These are phyloP conservation scores for Lasiodiplodia citricola DNA, from an alignment of 2,329 filamentous ascomycete species.

Conservation along the genomic window DNA sequence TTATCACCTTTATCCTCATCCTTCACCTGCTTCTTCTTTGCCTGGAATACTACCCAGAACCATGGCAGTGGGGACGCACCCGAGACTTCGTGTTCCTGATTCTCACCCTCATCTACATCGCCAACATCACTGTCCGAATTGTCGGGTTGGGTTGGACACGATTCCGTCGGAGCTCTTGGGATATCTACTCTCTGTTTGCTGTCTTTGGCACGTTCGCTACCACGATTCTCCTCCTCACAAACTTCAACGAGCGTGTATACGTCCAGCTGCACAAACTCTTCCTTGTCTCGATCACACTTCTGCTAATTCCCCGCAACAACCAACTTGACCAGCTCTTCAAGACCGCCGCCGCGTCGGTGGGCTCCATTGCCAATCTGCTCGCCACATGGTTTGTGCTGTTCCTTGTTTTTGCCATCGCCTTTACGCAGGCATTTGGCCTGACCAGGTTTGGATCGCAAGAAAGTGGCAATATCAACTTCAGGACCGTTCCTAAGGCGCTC, in stretches of 20 bases:
- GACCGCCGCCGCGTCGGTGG: slow-evolving; percentile 91
- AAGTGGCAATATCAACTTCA: slow-evolving; percentile 83
- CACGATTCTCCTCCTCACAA: slow-evolving; percentile 74
- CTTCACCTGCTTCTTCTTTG: slow-evolving; percentile 84
- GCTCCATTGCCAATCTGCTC: slow-evolving; percentile 86
- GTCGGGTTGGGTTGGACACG: slow-evolving; percentile 89
- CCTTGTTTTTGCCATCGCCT: slow-evolving; percentile 91
- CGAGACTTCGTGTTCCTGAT: slow-evolving; percentile 77
- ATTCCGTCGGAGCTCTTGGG: slow-evolving; percentile 93
- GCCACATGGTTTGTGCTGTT: slow-evolving; percentile 98
- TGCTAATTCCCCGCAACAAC: slow-evolving; percentile 95
- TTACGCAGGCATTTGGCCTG: slow-evolving; percentile 94
- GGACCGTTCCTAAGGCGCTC: slow-evolving; percentile 89
- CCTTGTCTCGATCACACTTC: slow-evolving; percentile 83
- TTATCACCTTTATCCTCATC: slow-evolving; percentile 78
- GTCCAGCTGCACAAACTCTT: slow-evolving; percentile 91
- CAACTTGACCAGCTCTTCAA: slow-evolving; percentile 98
- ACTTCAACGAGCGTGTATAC: slow-evolving; percentile 64
- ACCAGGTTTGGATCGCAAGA: slow-evolving; percentile 82
- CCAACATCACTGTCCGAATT: slow-evolving; percentile 83
- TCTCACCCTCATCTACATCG: slow-evolving; percentile 81
- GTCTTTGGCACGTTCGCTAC: slow-evolving; percentile 83
- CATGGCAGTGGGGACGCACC: slow-evolving; percentile 69
- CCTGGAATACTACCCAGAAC: slow-evolving; percentile 82
- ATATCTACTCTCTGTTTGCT: slow-evolving; percentile 82